These are phyloP conservation scores for Diophrys sp. DNA, from an alignment of 73 alveolate species.

Conservation along the genomic window DNA sequence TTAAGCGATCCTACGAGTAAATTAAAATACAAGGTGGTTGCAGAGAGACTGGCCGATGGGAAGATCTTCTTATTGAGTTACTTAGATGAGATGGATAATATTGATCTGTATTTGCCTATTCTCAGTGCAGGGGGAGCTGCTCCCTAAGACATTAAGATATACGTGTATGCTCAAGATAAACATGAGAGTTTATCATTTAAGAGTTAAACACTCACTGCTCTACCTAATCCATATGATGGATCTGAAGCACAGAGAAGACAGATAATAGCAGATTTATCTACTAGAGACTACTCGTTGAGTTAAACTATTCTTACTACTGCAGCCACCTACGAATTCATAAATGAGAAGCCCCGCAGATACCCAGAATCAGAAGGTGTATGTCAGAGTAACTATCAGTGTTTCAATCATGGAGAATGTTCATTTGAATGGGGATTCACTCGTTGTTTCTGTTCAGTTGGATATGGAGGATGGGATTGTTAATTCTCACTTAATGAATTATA, in stretches of 20 bases:
- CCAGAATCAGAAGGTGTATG: neutral
- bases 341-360: neutral
- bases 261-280: neutral
- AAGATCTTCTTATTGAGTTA: neutral
- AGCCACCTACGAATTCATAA: neutral
- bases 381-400: neutral
- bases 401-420: neutral
- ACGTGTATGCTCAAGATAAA: neutral
- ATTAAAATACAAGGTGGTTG: neutral
- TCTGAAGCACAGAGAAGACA: neutral
- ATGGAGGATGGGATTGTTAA: conserved; percentile 11
- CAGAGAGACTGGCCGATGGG: neutral
- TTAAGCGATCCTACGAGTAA: neutral
- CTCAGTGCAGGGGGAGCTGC: neutral
- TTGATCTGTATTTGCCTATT: neutral
- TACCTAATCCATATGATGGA: neutral
- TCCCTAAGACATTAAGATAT: neutral
- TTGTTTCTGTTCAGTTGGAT: conserved; percentile 12
- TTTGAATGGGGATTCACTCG: neutral
- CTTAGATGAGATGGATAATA: neutral
- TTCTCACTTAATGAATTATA: neutral
- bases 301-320: neutral
- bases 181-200: neutral
- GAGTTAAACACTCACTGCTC: neutral
- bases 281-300: neutral